A percentile compares a stretch with the other conserved stretches of the same genome.
phyloP scores from a whole-genome alignment of 176 grass and related monocot species.

The Zoysia pacifica region DNA sequence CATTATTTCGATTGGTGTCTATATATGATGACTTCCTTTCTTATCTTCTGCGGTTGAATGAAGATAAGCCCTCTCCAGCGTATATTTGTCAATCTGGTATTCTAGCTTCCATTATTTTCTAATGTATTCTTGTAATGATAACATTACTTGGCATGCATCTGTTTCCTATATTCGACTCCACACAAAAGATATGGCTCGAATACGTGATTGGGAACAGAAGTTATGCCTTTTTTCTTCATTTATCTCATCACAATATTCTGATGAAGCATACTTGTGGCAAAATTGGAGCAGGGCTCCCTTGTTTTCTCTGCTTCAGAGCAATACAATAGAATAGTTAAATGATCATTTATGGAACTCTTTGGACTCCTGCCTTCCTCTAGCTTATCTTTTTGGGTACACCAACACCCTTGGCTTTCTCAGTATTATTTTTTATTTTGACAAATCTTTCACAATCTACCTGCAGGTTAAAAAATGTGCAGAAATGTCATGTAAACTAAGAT shows the following conservation, averaged over 20 bases:
- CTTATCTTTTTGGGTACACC: too few species aligned
- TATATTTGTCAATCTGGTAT: slow-evolving; percentile 99
- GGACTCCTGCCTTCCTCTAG: slow-evolving; percentile 10
- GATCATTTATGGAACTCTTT: neutral
- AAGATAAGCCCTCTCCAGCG: slow-evolving; percentile 97
- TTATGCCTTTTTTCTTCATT: slow-evolving; percentile 24
- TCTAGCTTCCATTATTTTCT: slow-evolving; percentile 3
- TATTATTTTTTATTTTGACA: slow-evolving; percentile 24
- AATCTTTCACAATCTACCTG: neutral
- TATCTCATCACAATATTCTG: neutral
- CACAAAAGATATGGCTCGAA: neutral
- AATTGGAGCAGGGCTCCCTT: neutral
- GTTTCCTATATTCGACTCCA: slow-evolving; percentile 13
- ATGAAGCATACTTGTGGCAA: neutral
- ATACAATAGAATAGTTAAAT: neutral
- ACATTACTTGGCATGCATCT: slow-evolving; percentile 29
- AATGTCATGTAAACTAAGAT: slow-evolving; percentile 92
- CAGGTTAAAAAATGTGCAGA: slow-evolving; percentile 95
- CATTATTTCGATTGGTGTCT: neutral
- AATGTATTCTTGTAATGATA: slow-evolving; percentile 7
- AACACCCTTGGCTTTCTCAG: neutral
- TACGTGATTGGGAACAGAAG: neutral
- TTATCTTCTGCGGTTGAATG: slow-evolving; percentile 81
- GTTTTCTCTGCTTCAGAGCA: neutral
- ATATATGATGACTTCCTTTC: slow-evolving; percentile 16